Base-by-base conservation (phyloP, 2,329 filamentous ascomycete species). In the Colletotrichum viniferum region DNA sequence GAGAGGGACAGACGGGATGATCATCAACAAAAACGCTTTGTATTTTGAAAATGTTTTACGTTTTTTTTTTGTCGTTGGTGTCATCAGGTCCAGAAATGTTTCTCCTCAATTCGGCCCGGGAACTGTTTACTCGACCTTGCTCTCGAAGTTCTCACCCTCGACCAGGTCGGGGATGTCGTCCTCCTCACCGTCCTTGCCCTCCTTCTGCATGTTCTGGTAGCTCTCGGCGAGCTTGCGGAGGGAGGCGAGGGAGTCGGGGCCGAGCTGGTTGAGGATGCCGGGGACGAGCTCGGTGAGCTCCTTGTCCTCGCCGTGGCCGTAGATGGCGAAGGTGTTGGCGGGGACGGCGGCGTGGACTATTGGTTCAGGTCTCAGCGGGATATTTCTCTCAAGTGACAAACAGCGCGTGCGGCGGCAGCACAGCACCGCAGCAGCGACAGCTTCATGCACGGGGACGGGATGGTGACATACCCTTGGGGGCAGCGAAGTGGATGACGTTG, bases 121-220 rank as follows among this genome's bases (percentile, higher is more conserved):
- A 48, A 48, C 0, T 48, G 18, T 48, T 89, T 97, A 98, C 90
- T 98, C 96, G 86, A 97, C 95, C 89, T 98, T 98, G 88, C 92
- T 94, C 91, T 99, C 97, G 84, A 99, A 99, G 92, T 95, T 98
- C 91, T 98, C 95, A 83, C 97, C 97, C 84, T 96, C 95, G 78
- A 99, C 96, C 80, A 99, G 91, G 81, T 98, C 96, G 81, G 97
- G 97, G 86, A 99, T 99, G 86, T 98, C 97, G 81, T 98, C 96
- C 86, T 94, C 93, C 82, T 92, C 94, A 79, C 92, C 93, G 70
- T 90, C 93, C 84, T 94, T 95, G 87, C 95, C 94, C 84, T 93
- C 94, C 94, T 98, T 98, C 90, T 98, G 96, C 92, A 98, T 93
- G 90, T 92, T 97, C 93, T 99, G 97, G 92, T 99, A 99, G 92